A percentile compares a stretch with the other conserved stretches of the same genome.
Evolutionary conservation across 495 filamentous ascomycete species (phyloP).

Genomic region (Aspergillus cristatus): DNA sequence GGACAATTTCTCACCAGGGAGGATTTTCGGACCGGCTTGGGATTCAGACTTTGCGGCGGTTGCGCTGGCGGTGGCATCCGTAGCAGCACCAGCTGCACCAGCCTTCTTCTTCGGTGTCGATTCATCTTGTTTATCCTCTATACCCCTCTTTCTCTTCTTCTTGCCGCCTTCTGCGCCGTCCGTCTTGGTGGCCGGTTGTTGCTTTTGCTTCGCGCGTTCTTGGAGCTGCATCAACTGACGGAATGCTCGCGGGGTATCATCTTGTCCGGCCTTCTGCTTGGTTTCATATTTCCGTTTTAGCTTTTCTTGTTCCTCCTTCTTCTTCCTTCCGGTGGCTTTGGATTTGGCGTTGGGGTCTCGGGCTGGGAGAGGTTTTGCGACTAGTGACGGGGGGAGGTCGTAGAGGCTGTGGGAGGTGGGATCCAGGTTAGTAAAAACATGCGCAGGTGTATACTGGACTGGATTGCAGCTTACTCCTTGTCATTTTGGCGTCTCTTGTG

Average conservation of each 20-base stretch:
- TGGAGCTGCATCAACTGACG: slow-evolving; percentile 66
- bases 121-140: slow-evolving; percentile 9
- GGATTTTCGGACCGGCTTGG: slow-evolving; percentile 51
- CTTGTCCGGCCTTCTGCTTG: slow-evolving; percentile 41
- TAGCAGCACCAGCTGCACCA: slow-evolving; percentile 1
- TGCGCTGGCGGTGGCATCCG: slow-evolving; percentile 7
- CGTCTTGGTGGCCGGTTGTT: slow-evolving; percentile 40
- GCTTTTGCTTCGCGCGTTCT: slow-evolving; percentile 49
- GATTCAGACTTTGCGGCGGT: not conserved
- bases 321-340: slow-evolving; percentile 5
- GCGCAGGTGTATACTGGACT: too few relatives aligned
- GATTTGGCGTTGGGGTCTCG: slow-evolving; percentile 24
- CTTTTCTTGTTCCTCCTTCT: not conserved
- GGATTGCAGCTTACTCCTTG: slow-evolving; percentile 20
- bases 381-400: slow-evolving; percentile 64
- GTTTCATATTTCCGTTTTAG: slow-evolving; percentile 34
- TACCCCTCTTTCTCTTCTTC: slow-evolving; percentile 22
- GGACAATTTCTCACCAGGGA: slow-evolving; percentile 69
- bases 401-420: slow-evolving; percentile 35
- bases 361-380: slow-evolving; percentile 62
- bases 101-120: slow-evolving; percentile 7
- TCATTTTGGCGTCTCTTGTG: slow-evolving; percentile 56
- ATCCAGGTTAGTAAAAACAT: not conserved
- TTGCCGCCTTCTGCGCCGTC: slow-evolving; percentile 59
- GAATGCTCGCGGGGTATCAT: slow-evolving; percentile 86